Conservation (phyloP, 169 alveolate genomes). For the Plasmodium inui region DNA sequence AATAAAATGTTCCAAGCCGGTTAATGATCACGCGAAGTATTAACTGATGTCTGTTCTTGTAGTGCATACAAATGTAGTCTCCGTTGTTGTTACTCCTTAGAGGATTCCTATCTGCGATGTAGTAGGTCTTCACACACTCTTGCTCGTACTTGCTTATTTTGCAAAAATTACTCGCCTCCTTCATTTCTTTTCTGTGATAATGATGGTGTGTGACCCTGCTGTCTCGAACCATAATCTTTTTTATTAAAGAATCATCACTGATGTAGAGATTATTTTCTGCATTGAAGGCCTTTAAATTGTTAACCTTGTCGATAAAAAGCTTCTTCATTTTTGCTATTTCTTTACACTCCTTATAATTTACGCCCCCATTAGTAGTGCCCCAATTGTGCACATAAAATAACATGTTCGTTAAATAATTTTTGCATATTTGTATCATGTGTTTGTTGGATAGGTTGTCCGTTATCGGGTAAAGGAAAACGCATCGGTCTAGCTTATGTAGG, state of each 20-base stretch:
- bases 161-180: background rate
- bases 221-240: conserved; percentile 4
- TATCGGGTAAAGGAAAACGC: conserved; percentile 5
- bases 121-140: background rate
- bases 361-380: background rate
- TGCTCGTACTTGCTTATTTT: conserved; percentile 15
- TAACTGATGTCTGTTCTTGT: conserved; percentile 11
- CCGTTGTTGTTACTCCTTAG: background rate
- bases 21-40: background rate
- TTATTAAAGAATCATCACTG: conserved; percentile 46
- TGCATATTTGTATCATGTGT: conserved; percentile 48
- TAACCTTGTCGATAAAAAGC: conserved; percentile 9
- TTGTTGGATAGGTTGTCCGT: conserved; percentile 7
- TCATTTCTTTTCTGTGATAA: background rate
- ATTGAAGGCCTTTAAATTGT: conserved; percentile 21
- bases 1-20: background rate
- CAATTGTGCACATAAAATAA: conserved; percentile 11
- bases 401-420: conserved; percentile 13
- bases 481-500: conserved; percentile 16
- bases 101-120: background rate
- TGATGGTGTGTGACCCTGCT: background rate
- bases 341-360: conserved; percentile 5
- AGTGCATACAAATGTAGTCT: background rate
- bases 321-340: conserved; percentile 18
- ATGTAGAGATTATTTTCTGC: conserved; percentile 31